Evolutionary conservation across 306 rosid species (phyloP).

Genomic region (Prunus davidiana): DNA sequence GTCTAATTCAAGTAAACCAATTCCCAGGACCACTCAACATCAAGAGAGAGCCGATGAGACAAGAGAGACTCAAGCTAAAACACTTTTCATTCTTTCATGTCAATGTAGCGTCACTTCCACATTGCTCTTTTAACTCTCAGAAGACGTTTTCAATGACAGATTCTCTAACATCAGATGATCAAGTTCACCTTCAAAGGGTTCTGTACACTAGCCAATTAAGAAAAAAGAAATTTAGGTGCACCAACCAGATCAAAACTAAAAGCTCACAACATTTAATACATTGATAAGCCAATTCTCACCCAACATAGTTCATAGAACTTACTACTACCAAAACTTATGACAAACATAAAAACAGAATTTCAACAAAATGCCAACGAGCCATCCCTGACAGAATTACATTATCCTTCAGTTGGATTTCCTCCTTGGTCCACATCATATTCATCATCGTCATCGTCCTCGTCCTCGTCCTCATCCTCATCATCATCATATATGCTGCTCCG

Average conservation of each 20-base stretch:
- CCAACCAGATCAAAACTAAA: neutral
- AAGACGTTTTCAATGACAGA: neutral
- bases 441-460: conserved; percentile 25
- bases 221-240: neutral
- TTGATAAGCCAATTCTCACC: neutral
- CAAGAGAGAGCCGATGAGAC: neutral
- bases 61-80: neutral
- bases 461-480: conserved; percentile 18
- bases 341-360: neutral
- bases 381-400: neutral
- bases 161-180: neutral
- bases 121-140: neutral
- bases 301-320: neutral
- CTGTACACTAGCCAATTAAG: neutral
- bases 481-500: conserved; percentile 14
- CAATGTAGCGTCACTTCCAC: neutral
- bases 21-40: neutral
- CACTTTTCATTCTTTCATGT: no score
- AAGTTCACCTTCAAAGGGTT: neutral
- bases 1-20: neutral
- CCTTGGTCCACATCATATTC: conserved; percentile 28
- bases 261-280: neutral
- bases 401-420: conserved; percentile 16
- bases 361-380: neutral
- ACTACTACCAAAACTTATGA: neutral